These are phyloP conservation scores for Fusarium anguioides DNA, from an alignment of 2,329 filamentous ascomycete species.

Conservation along the genomic window DNA sequence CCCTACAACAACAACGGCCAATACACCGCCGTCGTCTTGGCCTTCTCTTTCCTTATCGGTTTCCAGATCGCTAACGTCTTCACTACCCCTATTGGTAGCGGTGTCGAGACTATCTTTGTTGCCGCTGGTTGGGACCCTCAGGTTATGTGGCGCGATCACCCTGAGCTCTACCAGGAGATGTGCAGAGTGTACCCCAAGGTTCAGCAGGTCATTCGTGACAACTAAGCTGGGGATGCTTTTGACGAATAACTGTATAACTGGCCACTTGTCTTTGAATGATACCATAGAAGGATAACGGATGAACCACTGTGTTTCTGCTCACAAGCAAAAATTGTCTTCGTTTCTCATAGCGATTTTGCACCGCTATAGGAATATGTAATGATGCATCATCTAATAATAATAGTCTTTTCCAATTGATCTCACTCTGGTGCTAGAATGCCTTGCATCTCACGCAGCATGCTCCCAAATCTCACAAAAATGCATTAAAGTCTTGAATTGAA, in stretches of 20 bases:
- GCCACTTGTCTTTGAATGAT: constrained; percentile 16
- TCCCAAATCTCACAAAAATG: not conserved
- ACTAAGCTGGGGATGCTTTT: constrained; percentile 8
- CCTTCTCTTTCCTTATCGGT: constrained; percentile 89
- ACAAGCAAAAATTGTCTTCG: not conserved
- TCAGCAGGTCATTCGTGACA: constrained; percentile 74
- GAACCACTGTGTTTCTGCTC: not conserved
- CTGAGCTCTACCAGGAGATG: constrained; percentile 83
- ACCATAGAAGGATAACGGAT: constrained; percentile 22
- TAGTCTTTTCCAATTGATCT: not conserved
- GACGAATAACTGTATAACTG: not conserved
- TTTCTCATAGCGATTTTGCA: not conserved
- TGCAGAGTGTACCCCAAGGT: constrained; percentile 85
- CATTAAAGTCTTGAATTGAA: not conserved
- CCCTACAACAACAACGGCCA: constrained; percentile 75
- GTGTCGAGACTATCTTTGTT: constrained; percentile 93
- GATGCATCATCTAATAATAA: constrained; percentile 10
- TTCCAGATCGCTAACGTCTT: constrained; percentile 91
- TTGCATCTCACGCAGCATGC: not conserved
- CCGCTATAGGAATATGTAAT: not conserved
- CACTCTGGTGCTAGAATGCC: no score
- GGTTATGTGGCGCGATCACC: constrained; percentile 82
- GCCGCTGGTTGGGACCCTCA: constrained; percentile 76
- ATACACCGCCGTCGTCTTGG: constrained; percentile 82
- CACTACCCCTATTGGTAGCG: constrained; percentile 85